phyloP scores from a whole-genome alignment of 768 basidiomycete genomes.

The Phallus indusiatus region DNA sequence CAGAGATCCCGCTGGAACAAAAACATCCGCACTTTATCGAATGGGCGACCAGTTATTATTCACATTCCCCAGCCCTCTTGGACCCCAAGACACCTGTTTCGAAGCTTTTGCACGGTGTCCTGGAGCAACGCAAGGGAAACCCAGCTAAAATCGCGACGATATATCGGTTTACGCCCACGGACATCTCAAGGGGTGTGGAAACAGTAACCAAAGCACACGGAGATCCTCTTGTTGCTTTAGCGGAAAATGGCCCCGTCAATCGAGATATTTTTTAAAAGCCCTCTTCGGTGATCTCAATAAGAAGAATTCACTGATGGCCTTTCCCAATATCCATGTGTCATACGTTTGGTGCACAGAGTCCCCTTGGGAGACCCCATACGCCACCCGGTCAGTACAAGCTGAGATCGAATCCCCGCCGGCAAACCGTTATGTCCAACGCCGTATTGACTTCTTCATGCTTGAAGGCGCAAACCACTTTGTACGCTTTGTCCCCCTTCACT shows the following conservation, averaged over 20 bases:
- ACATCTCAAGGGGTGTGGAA: background rate
- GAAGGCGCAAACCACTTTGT: conserved; percentile 7
- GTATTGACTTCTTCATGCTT: background rate
- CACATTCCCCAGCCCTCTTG: background rate
- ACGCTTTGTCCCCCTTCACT: background rate
- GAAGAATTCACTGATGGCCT: background rate
- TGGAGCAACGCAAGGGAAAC: background rate
- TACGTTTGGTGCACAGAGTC: conserved; percentile 6
- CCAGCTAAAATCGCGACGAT: background rate
- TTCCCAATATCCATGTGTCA: conserved; percentile 4
- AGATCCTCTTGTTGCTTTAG: background rate
- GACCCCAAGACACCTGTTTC: background rate
- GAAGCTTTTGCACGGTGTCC: conserved; percentile 1
- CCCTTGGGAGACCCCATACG: background rate
- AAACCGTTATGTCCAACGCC: background rate
- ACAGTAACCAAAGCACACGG: background rate
- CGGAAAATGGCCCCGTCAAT: background rate
- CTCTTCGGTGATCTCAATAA: conserved; percentile 1
- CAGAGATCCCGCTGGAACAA: background rate
- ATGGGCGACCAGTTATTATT: conserved; percentile 3
- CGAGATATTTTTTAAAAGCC: background rate
- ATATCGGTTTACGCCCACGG: background rate
- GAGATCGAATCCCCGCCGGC: conserved; percentile 1
- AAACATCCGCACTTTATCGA: background rate
- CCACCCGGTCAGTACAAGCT: background rate